phyloP scores from a whole-genome alignment of 441 rosid genomes.

The Dalechampia spathulata region DNA sequence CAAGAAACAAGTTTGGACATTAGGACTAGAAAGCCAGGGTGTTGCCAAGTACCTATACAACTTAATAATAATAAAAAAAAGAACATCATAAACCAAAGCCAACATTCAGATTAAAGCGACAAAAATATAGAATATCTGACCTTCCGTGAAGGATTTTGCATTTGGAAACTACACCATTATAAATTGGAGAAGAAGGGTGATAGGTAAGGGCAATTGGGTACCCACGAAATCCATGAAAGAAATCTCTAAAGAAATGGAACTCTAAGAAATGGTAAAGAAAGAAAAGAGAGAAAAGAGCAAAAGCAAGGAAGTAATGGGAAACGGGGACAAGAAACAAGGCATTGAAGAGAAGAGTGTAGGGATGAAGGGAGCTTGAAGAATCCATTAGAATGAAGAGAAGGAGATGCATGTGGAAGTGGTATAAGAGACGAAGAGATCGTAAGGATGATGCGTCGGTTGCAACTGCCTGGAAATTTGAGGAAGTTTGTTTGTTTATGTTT shows the following conservation, averaged over 20 bases:
- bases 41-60: slow-evolving; percentile 54
- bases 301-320: slow-evolving; percentile 39
- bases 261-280: slow-evolving; percentile 61
- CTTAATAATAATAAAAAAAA: background rate
- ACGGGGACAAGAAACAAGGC: slow-evolving; percentile 41
- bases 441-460: too few relatives aligned
- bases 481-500: too few relatives aligned
- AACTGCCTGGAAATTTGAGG: too few relatives aligned
- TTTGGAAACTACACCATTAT: slow-evolving; percentile 47
- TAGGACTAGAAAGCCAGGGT: slow-evolving; percentile 86
- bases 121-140: slow-evolving; percentile 15
- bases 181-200: slow-evolving; percentile 43
- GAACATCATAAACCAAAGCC: background rate
- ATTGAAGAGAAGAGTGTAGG: slow-evolving; percentile 35
- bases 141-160: slow-evolving; percentile 63
- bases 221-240: slow-evolving; percentile 37
- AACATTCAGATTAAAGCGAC: background rate
- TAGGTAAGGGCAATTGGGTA: slow-evolving; percentile 36
- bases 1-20: slow-evolving; percentile 61
- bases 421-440: too few relatives aligned
- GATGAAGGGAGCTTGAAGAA: slow-evolving; percentile 13
- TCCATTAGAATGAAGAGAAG: slow-evolving; percentile 1
- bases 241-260: slow-evolving; percentile 53
- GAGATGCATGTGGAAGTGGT: too few relatives aligned
- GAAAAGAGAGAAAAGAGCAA: slow-evolving; percentile 14